These are phyloP conservation scores for Citrus reticulata DNA, from an alignment of 345 rosid genomes.

Conservation along the genomic window DNA sequence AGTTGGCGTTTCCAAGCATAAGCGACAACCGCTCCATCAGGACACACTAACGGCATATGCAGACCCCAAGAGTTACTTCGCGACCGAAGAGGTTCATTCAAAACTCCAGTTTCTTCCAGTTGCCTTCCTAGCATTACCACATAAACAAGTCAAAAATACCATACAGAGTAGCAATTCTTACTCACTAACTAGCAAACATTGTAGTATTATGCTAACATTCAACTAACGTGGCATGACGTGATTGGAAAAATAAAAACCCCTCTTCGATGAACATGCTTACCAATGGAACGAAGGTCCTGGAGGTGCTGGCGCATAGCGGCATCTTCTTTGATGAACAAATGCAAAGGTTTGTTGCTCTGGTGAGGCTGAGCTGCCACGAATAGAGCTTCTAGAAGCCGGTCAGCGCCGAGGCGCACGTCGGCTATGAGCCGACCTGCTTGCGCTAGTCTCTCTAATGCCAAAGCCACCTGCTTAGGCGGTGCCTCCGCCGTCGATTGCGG, in stretches of 20 bases:
- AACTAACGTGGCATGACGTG: too few relatives aligned
- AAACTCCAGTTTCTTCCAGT: conserved; percentile 84
- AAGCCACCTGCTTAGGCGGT: conserved; percentile 93
- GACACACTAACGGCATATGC: conserved; percentile 95
- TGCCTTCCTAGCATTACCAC: conserved; percentile 57
- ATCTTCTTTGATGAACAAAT: conserved; percentile 66
- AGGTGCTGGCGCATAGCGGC: conserved; percentile 84
- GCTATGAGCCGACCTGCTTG: conserved; percentile 89
- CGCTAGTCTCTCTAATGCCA: conserved; percentile 85
- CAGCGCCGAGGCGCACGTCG: conserved; percentile 83
- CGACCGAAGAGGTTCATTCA: conserved; percentile 67
- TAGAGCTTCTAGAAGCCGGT: conserved; percentile 87
- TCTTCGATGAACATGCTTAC: conserved; percentile 17
- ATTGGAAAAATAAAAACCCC: too few relatives aligned
- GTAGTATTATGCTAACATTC: too few relatives aligned
- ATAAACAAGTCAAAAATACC: not conserved
- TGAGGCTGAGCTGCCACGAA: conserved; percentile 69
- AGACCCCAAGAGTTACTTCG: conserved; percentile 91
- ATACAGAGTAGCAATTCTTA: not conserved
- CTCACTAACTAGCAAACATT: not conserved
- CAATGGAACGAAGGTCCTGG: conserved; percentile 69
- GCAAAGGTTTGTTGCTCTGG: conserved; percentile 53
- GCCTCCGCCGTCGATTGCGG: conserved; percentile 49
- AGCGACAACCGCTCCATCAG: conserved; percentile 95
- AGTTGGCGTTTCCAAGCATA: conserved; percentile 99